Conservation (phyloP, 768 basidiomycete species). For the Suillus hirtellus region DNA sequence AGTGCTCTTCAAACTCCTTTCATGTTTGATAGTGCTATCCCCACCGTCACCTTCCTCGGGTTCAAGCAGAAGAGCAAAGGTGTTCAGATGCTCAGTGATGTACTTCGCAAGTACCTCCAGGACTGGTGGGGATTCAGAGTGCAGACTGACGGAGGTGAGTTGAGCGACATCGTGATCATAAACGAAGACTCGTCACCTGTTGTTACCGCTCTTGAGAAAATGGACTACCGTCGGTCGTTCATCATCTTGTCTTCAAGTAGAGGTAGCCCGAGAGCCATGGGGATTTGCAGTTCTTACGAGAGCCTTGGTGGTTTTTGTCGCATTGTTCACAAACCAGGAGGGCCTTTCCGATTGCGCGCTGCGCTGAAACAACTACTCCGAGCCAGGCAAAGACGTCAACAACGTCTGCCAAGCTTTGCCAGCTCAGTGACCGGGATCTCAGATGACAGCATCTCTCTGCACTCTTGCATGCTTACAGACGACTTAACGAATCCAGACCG, state of each 20-base stretch:
- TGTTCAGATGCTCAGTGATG: conserved; percentile 60
- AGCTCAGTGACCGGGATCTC: conserved; percentile 18
- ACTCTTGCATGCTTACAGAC: conserved; percentile 31
- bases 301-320: conserved; percentile 84
- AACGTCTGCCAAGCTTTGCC: conserved; percentile 23
- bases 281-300: conserved; percentile 70
- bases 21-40: conserved; percentile 41
- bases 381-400: conserved; percentile 31
- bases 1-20: conserved; percentile 48
- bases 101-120: conserved; percentile 64
- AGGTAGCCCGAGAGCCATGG: conserved; percentile 62
- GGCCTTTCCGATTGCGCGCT: conserved; percentile 70
- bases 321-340: conserved; percentile 87
- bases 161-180: conserved; percentile 74
- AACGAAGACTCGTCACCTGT: conserved; percentile 75
- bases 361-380: conserved; percentile 53
- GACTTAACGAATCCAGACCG: conserved; percentile 21
- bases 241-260: conserved; percentile 74
- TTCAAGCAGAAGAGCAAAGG: conserved; percentile 70
- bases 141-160: conserved; percentile 38
- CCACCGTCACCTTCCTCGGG: conserved; percentile 66
- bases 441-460: conserved; percentile 30
- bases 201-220: conserved; percentile 52
- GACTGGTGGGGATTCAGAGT: conserved; percentile 77
- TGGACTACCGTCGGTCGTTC: conserved; percentile 64